These are phyloP conservation scores for Dentipellis fragilis DNA, from an alignment of 768 basidiomycete genomes.

Conservation along the genomic window DNA sequence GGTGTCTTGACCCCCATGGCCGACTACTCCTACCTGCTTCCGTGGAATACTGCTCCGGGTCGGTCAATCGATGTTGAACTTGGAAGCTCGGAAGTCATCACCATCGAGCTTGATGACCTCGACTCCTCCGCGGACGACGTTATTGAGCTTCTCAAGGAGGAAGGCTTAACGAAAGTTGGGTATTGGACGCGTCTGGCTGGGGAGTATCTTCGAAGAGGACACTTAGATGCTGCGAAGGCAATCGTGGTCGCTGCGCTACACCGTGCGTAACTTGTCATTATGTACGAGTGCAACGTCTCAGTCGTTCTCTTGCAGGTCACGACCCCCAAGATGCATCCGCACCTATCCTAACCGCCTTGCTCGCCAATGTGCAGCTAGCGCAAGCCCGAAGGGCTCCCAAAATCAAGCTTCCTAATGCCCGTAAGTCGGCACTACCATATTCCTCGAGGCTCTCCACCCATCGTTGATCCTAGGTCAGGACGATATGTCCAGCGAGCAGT, in stretches of 20 bases:
- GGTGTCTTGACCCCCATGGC: neutral
- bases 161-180: slow-evolving; percentile 60
- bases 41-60: slow-evolving; percentile 13
- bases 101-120: slow-evolving; percentile 82
- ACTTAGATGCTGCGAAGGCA: slow-evolving; percentile 66
- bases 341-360: slow-evolving; percentile 67
- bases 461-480: slow-evolving; percentile 46
- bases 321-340: slow-evolving; percentile 24
- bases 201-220: slow-evolving; percentile 80
- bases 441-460: too few relatives aligned
- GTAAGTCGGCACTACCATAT: slow-evolving; percentile 33
- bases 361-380: slow-evolving; percentile 80
- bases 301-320: slow-evolving; percentile 32
- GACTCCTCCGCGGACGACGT: slow-evolving; percentile 72
- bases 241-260: slow-evolving; percentile 60
- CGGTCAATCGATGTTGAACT: slow-evolving; percentile 64
- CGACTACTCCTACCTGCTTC: slow-evolving; percentile 5
- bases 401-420: slow-evolving; percentile 56
- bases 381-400: slow-evolving; percentile 81
- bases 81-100: slow-evolving; percentile 76
- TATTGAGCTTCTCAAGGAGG: slow-evolving; percentile 51
- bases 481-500: slow-evolving; percentile 42
- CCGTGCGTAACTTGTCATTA: slow-evolving; percentile 33
- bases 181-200: slow-evolving; percentile 79
- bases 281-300: slow-evolving; percentile 33